Conservation (phyloP, 768 basidiomycete genomes). For the Termitomyces sp. region DNA sequence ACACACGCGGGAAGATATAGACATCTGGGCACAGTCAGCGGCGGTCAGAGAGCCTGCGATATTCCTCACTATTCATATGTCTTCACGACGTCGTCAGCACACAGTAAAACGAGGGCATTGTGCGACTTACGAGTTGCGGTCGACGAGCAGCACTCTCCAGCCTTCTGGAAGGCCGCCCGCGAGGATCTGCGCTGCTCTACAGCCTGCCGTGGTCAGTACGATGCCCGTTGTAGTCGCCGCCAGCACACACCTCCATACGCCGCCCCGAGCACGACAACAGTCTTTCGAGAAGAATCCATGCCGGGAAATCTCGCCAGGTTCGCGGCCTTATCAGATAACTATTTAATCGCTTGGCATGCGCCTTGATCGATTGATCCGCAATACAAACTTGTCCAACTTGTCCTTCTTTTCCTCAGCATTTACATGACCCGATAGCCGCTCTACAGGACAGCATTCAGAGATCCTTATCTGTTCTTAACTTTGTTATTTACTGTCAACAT, state of each 20-base stretch:
- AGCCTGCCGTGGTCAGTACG: conserved; percentile 26
- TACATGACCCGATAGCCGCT: too few species aligned
- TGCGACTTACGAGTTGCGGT: conserved; percentile 50
- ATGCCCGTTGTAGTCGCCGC: not conserved
- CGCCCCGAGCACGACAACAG: conserved; percentile 31
- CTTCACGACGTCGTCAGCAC: conserved; percentile 17
- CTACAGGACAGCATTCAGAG: too few species aligned
- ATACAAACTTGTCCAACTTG: too few species aligned
- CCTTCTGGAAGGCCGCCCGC: conserved; percentile 40
- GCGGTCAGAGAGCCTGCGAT: not conserved
- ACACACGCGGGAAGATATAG: conserved; percentile 54
- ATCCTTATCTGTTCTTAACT: too few species aligned
- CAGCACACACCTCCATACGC: conserved; percentile 21
- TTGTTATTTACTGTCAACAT: too few species aligned
- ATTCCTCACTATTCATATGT: conserved; percentile 40
- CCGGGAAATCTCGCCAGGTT: not conserved
- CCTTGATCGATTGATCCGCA: not conserved
- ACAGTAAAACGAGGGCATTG: not conserved
- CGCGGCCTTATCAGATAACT: not conserved
- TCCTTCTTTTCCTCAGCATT: too few species aligned
- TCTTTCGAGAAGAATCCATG: not conserved
- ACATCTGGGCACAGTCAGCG: conserved; percentile 28
- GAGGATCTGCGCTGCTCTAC: conserved; percentile 43
- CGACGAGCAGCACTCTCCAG: conserved; percentile 53
- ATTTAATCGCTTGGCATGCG: not conserved